Evolutionary conservation across 2,329 filamentous ascomycete genomes (phyloP), one percentile per base, ranked within the genome.

Genomic region (Ophiocordyceps camponoti-leonardi): DNA sequence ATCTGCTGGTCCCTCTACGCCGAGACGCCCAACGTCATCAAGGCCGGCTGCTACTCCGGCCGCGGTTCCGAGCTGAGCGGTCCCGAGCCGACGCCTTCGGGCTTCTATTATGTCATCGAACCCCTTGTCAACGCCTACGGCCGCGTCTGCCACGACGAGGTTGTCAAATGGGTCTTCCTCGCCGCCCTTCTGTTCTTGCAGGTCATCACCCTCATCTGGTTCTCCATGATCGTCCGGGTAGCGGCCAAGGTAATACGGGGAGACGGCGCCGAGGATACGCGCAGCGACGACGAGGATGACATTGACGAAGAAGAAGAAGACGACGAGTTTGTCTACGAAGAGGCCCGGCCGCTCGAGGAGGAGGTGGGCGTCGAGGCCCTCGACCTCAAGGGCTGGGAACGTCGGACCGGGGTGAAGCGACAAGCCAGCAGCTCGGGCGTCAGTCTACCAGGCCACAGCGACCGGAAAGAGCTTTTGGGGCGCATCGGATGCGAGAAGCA

Each of bases 401-500:
- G 73, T 48, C 66, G 74, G 48, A 61, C 66, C 12, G 72, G 72
- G 48, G 65, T 74, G 45, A 73, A 72, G 62, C 72, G 76, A 52
- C 63, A 67, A 49, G 67, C 63, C 19, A 67, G 68, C 45, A 66
- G 74, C 45, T 72, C 72, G 6, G 72, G 73, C 43, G 75, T 84
- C 54, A 83, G 79, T 54, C 69, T 86, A 45, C 74, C 77, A 18
- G 75, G 81, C 22, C 79, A 82, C 60, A 81, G 79, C 54, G 82
- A 86, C 60, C 75, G 81, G 53, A 92, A 90, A 67, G 85, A 88
- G 60, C 67, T 92, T 52, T 69, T 92, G 45, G 83, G 83, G 41
- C 72, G 85, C 45, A 92, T 92, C 56, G 85, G 85, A 43, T 92
- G 85, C 60, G 83, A 87, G 61, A 86, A 86, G 68, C 81, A 77